Evolutionary conservation across 352 stramenopile genomes (phyloP).

Genomic region (Globisporangium paddicum): DNA sequence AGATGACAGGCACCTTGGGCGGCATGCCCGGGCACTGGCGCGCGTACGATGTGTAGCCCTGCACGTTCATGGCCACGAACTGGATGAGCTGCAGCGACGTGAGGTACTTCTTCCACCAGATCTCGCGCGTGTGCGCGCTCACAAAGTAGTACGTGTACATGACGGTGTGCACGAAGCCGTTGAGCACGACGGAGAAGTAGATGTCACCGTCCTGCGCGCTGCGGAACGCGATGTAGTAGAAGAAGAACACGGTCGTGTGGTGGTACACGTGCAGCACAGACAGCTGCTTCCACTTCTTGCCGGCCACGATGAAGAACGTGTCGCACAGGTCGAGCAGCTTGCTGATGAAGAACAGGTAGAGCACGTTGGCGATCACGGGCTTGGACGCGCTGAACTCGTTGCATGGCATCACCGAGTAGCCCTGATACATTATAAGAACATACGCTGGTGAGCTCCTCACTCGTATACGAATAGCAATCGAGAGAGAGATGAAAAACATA

Average conservation of each 20-base stretch:
- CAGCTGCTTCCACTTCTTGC: constrained; percentile 97
- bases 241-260: constrained; percentile 95
- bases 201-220: constrained; percentile 95
- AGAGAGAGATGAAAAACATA: constrained; percentile 13
- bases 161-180: constrained; percentile 97
- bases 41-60: constrained; percentile 65
- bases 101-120: constrained; percentile 98
- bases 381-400: constrained; percentile 87
- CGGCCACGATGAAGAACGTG: constrained; percentile 98
- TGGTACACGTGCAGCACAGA: constrained; percentile 98
- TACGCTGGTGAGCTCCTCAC: no score
- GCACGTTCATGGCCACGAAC: constrained; percentile 87
- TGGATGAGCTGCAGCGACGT: constrained; percentile 95
- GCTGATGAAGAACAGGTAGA: constrained; percentile 99
- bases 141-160: constrained; percentile 99
- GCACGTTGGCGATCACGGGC: constrained; percentile 91
- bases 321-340: constrained; percentile 94
- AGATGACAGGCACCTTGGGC: constrained; percentile 78
- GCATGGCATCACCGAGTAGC: constrained; percentile 92
- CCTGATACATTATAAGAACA: constrained; percentile 11
- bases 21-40: constrained; percentile 88
- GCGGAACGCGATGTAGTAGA: constrained; percentile 95
- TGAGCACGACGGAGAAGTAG: constrained; percentile 95
- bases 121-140: constrained; percentile 94
- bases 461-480: no score